Evolutionary conservation across 768 basidiomycete genomes (phyloP), one percentile per base, ranked within the genome.

Genomic region (Russula vinacea): DNA sequence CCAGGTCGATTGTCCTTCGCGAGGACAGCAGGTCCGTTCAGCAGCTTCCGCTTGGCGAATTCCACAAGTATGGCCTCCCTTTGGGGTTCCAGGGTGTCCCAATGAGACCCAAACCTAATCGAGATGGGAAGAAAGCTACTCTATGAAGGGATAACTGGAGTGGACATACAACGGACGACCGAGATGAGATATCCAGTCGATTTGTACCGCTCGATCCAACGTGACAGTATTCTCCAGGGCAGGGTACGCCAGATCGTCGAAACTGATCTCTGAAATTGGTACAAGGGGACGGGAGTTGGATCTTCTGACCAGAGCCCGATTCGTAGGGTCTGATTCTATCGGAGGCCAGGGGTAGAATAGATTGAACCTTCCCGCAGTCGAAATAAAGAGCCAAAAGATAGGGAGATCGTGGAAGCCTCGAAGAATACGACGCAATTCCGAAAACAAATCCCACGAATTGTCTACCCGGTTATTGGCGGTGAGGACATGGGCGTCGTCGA

Each of bases 161-260:
- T 35, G 16, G 29, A 56, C 54, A 3, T 22, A 62, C 61, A 62
- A 24, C 47, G 61, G 53, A 8, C 54, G 61, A 19, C 61, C 54
- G 1, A 62, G 45, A 37, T 56, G 54, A 26, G 35, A 37, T 1
- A 49, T 49, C 61, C 61, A 62, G 9, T 56, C 26, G 1, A 14
- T 19, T 0, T 26, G 1, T 11, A 51, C 33, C 24, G 40, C 55
- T 42, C 5, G 10, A 17, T 26, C 7, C 14, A 62, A 26, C 17
- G 19, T 33, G n/a, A 54, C 1, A 6, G 19, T 2, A 5, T 35
- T n/a, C 13, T 33, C 29, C n/a, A 44, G 14, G 9, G 53, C 44
- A 9, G 51, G 26, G 39, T 40, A 33, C 6, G 32, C 42, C 1
- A 60, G 29, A 7, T 33, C 51, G n/a, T 60, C 51, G 32, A 49